Evolutionary conservation across 768 basidiomycete species (phyloP), one percentile per base, ranked within the genome.

Genomic region (Tylopilus cervinicoccineus): DNA sequence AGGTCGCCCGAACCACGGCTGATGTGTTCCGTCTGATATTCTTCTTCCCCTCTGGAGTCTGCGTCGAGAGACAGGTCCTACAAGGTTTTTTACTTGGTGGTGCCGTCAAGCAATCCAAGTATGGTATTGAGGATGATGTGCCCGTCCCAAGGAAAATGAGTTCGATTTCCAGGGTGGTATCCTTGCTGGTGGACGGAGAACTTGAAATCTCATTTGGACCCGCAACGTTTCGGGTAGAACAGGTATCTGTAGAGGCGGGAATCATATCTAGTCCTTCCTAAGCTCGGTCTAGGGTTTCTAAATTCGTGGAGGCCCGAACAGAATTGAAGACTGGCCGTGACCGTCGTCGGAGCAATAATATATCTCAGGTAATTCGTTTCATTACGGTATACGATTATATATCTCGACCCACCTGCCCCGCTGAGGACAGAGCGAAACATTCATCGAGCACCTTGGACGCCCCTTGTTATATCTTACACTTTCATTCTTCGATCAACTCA

Each of bases 1-100:
- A 14, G 22, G 42, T 58, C 48, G 81, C 68, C 40, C 84, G 72
- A 44, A 92, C 55, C 4, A 84, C 78, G 14, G 76, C 81, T 48
- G 86, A 83, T 8, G 92, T 94, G 62, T 95, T 95, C 45, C 93
- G 77, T 38, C 93, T 68, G 29, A 83, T 77, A 57, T 95, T 96
- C 69, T 83, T 88, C 77, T 81, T 84, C 12, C 91, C 90, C 52
- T 82, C 80, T 0, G 81, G 79, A 0, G 63, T 76, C 51, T 83
- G 69, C 24, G 87, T 82, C 29, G 85, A 83, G 39, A 83, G 67
- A 57, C 88, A 88, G 0, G 86, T 83, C 50, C 66, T 70, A 61
- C 88, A 89, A 28, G 73, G 72, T 27, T 67, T 66, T 11, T 60
- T 70, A 10, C 70, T 71, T 13, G 80, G 74, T 10, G 81, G 78